These are phyloP conservation scores for Musa schizocarpa DNA, from an alignment of 176 grass and related monocot species.

Conservation along the genomic window DNA sequence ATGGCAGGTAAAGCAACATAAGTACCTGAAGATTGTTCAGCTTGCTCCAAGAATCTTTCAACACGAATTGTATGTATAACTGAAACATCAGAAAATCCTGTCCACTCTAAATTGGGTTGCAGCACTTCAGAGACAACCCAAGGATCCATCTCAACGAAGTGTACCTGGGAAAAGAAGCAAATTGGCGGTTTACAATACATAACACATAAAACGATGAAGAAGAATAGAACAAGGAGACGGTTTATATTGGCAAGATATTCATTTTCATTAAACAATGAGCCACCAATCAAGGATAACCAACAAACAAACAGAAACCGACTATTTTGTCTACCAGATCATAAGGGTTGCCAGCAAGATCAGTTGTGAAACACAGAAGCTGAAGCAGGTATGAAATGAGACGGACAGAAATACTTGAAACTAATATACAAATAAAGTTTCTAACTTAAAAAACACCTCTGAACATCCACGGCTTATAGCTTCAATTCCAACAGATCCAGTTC, in stretches of 20 bases:
- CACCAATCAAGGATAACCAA: background rate
- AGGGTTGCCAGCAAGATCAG: background rate
- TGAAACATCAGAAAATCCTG: slow-evolving; percentile 78
- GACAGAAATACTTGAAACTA: background rate
- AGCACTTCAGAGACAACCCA: slow-evolving; percentile 83
- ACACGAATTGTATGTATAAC: slow-evolving; percentile 76
- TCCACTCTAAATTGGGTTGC: slow-evolving; percentile 67
- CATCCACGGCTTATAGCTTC: too few relatives aligned
- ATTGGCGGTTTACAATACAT: background rate
- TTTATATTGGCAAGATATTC: background rate
- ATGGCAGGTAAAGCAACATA: background rate
- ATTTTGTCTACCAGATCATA: background rate
- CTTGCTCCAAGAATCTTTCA: slow-evolving; percentile 65
- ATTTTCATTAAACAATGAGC: background rate
- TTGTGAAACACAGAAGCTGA: background rate
- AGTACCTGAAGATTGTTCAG: slow-evolving; percentile 58
- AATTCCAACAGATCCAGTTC: too few relatives aligned
- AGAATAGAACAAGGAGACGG: background rate
- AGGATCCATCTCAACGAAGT: slow-evolving; percentile 96
- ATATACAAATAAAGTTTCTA: too few relatives aligned
- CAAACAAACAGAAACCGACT: too few relatives aligned
- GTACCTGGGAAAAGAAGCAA: slow-evolving; percentile 33
- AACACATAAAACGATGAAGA: background rate
- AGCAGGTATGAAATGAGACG: background rate
- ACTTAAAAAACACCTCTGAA: too few relatives aligned